Evolutionary conservation across 2,329 filamentous ascomycete genomes (phyloP), one percentile per base, ranked within the genome.

Genomic region (Aspergillus neoniger): DNA sequence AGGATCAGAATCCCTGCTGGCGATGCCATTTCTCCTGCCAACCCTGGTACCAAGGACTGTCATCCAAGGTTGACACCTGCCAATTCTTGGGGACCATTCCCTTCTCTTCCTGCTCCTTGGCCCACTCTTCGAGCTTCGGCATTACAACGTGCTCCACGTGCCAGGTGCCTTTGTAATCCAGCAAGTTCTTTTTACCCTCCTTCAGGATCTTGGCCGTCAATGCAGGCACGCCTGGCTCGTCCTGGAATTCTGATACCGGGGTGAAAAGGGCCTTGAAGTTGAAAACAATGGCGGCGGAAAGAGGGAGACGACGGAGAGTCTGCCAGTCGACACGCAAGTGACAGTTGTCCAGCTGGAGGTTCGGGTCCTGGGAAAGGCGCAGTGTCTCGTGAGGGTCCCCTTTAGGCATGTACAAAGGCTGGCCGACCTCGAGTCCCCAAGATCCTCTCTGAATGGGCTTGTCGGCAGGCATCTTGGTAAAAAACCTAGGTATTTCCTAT

Each of bases 201-300:
- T 80, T 83, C n/a, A 94, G 68, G 0, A 95, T 79, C 75, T 89
- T 90, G 2, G 86, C 74, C 2, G 92, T 56, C 5, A 96, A 72
- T 0, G 84, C 85, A 0, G 92, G 92, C 0, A 96, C 78, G 50
- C 86, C 89, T 0, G 90, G 85, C 73, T 96, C 92, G 59, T 89
- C 81, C 2, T 85, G 79, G 59, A 96, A 87, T 64, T 89, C 86
- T 0, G 81, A 72, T 0, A 96, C 73, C 0, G 90, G 89, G 0
- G 91, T 95, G 75, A 96, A 96, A 0, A 95, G 75, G 0, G 89
- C 91, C 71, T 94, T 96, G 84, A 94, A 96, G 74, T 95, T 96
- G 80, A 96, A 96, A 0, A 92, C 85, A 1, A 96, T 80, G 0
- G 84, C 88, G 0, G 85, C 91, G 0, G 89, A 92, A 0, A 96